Base-by-base conservation (phyloP, 148 eudicot species). In the Vaccinium vitisidaea region DNA sequence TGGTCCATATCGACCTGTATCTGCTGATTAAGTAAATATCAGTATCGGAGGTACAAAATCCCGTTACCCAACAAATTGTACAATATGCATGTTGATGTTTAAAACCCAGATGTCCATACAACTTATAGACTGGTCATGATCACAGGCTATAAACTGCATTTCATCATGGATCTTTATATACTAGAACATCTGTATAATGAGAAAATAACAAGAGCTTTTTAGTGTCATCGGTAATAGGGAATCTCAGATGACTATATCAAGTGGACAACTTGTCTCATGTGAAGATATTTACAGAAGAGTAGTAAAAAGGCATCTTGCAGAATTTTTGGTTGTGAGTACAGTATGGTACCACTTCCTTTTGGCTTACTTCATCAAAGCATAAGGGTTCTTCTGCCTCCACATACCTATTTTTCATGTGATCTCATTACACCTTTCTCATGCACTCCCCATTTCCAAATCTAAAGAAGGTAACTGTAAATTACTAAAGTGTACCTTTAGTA, bases 201-300 rank as follows among this genome's bases (percentile, higher is more conserved):
- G 18, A 13, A 30, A 69, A 10, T 4, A 30, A 27, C 16, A 69
- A 69, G 43, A 13, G 74, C 19, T 69, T 69, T 69, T 69, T 27
- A 27, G 3, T 69, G 27, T 69, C 3, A 30, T 69, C 12, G 74
- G 11, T n/a, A 39, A 63, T 5, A 81, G 36, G 27, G 83, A 80
- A 80, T 80, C 83, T 61, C 2, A 19, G 74, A 61, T 81, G 73
- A 81, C 54, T 43, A 8, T 16, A 67, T 46, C 55, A 48, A 63
- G 18, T 63, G 74, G 52, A 67, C 74, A 18, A 23, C 14, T 21
- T 71, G 79, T 83, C 67, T 55, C 13, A 52, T 81, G 54, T 81
- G 54, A 81, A 81, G 74, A 61, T 56, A 55, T 36, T 36, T 56
- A 32, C 11, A 3, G 49, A 21, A 61, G n/a, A n/a, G 67, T 5